Evolutionary conservation across 2,329 filamentous ascomycete species (phyloP), one percentile per base, ranked within the genome.

Genomic region (Stachybotrys elegans): DNA sequence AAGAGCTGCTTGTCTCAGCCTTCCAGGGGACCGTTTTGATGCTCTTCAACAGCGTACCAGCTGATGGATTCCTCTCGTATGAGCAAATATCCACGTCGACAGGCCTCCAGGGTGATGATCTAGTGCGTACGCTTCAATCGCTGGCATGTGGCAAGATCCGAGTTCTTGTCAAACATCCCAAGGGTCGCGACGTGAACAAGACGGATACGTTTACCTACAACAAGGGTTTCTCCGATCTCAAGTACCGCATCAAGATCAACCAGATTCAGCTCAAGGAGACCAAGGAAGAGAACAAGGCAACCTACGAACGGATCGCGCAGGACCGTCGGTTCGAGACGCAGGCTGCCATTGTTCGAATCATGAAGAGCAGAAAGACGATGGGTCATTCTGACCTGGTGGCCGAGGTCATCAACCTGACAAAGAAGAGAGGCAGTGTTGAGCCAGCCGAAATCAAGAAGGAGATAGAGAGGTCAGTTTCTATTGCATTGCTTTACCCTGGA

Each of bases 231-330:
- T 71, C 71, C 3, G 86, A 96, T 59, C 77, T 83, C 17, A 95
- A 93, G 65, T 86, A 88, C 66, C 83, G 90, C 45, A 84, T 98
- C 69, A 98, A 98, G 72, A 96, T 98, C 72, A 98, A 97, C 69
- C 92, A 96, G 67, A 93, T 98, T 55, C 93, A 98, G 67, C 78
- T 96, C 41, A 94, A 93, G 68, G 93, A 98, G 69, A 97, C 93
- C 1, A 87, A 86, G 57, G 86, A 92, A 59, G 93, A 98, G 68
- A 96, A 96, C 68, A 87, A 90, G 66, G 88, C 86, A 56, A 97
- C 91, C 2, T 90, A 97, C 65, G 86, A 95, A 65, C 81, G 89
- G 35, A 88, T 98, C 5, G 84, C 84, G 0, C 86, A 87, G 42
- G 93, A 98, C 60, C 75, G 93, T 41, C 89, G 95, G 59, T 95